Conservation (phyloP, 257 asterid species). For the Thymus mandschuricus region DNA sequence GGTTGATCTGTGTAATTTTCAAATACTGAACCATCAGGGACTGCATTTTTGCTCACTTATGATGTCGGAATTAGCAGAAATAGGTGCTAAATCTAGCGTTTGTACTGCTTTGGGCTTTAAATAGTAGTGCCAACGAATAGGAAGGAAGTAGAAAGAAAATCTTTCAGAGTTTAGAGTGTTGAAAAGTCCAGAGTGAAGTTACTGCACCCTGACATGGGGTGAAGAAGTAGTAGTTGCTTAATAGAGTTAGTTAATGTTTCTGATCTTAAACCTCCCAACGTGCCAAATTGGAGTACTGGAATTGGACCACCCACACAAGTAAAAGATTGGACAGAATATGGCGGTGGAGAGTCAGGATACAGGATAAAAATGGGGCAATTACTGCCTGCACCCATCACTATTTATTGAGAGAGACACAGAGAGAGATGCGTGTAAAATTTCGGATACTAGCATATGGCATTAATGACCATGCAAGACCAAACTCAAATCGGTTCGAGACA, state of each 20-base stretch:
- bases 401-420: slow-evolving; percentile 14
- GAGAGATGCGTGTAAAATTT: not conserved
- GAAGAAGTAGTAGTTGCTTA: not conserved
- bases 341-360: slow-evolving; percentile 28
- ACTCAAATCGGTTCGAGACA: no score
- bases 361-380: slow-evolving; percentile 25
- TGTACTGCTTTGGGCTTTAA: no score
- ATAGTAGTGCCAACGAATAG: no score
- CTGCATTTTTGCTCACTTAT: no score
- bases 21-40: no score
- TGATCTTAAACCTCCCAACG: not conserved
- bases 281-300: not conserved
- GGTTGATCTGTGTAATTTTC: no score
- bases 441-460: slow-evolving; percentile 13
- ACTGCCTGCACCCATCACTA: slow-evolving; percentile 14
- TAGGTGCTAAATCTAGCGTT: no score
- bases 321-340: not conserved
- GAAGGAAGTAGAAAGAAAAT: no score
- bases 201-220: not conserved
- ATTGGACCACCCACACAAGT: slow-evolving; percentile 14
- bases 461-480: not conserved
- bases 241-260: not conserved
- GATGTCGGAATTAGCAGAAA: no score
- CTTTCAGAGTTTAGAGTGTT: no score
- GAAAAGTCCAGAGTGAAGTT: not conserved